Evolutionary conservation across 305 asterid genomes (phyloP).

Genomic region (Fraxinus dipetala): DNA sequence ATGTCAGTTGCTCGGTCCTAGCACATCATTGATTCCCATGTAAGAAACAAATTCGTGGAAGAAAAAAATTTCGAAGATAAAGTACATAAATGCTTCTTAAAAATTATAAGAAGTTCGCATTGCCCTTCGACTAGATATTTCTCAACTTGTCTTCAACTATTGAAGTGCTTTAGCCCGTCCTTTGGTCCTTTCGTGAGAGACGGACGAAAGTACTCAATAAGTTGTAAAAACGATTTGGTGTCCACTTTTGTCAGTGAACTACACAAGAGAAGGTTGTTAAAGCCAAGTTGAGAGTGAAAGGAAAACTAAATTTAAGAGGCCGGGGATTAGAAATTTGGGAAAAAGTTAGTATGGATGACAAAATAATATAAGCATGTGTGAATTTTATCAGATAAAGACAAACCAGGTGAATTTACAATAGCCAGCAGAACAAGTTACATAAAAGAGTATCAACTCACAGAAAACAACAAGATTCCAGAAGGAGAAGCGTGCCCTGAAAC

Average conservation of each 20-base stretch:
- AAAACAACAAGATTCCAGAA: conserved; percentile 65
- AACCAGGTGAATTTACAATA: conserved; percentile 12
- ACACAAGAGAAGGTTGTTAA: background rate
- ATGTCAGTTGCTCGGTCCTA: conserved; percentile 59
- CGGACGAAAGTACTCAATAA: background rate
- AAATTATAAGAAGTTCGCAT: background rate
- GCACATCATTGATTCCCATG: conserved; percentile 40
- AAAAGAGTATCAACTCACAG: conserved; percentile 45
- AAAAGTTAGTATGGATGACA: background rate
- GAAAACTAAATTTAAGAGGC: background rate
- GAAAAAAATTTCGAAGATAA: conserved; percentile 9
- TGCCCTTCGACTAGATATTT: conserved; percentile 7
- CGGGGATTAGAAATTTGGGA: conserved; percentile 8
- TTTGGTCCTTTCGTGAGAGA: background rate
- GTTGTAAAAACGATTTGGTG: background rate
- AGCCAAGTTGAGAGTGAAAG: background rate
- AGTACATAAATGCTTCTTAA: background rate
- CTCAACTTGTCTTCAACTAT: background rate
- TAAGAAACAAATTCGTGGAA: conserved; percentile 27
- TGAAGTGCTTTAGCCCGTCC: background rate
- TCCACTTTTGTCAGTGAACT: background rate
- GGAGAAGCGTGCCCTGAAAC: conserved; percentile 63
- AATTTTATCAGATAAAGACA: background rate
- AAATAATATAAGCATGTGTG: background rate
- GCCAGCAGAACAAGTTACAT: background rate